Conservation (phyloP, 495 filamentous ascomycete genomes). For the Aspergillus funiculosus region DNA sequence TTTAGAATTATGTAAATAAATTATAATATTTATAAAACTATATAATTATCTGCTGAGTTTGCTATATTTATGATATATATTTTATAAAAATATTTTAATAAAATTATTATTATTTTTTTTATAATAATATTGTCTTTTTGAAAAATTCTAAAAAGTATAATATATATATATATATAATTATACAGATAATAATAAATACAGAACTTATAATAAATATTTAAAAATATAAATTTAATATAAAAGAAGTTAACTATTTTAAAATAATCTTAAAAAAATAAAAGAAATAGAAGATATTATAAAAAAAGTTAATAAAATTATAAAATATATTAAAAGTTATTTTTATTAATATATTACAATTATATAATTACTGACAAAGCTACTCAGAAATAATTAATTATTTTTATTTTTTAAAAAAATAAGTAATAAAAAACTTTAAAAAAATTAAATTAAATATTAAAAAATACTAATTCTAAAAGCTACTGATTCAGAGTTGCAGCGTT, state of each 20-base stretch:
- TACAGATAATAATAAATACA: conserved; percentile 8
- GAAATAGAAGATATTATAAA: conserved; percentile 1
- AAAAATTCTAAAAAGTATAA: conserved; percentile 10
- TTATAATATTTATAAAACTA: conserved; percentile 5
- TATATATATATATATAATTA: conserved; percentile 7
- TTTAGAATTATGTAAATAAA: conserved; percentile 5
- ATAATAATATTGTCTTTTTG: conserved; percentile 8
- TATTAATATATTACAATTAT: no score
- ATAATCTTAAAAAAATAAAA: conserved; percentile 5
- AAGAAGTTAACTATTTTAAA: neutral
- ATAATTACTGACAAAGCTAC: neutral
- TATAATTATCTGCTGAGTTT: neutral
- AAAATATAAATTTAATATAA: conserved; percentile 7
- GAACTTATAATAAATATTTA: conserved; percentile 8
- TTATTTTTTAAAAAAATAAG: neutral
- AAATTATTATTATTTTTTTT: conserved; percentile 15
- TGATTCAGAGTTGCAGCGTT: neutral
- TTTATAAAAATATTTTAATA: conserved; percentile 8
- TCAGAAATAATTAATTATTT: conserved; percentile 1
- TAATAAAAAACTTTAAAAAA: neutral
- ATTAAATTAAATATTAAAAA: neutral
- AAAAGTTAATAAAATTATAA: conserved; percentile 6
- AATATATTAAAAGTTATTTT: no score
- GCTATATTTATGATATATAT: conserved; percentile 2
- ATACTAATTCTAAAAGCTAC: neutral